Evolutionary conservation across 768 basidiomycete genomes (phyloP).

Genomic region (Lactifluus echinatus): DNA sequence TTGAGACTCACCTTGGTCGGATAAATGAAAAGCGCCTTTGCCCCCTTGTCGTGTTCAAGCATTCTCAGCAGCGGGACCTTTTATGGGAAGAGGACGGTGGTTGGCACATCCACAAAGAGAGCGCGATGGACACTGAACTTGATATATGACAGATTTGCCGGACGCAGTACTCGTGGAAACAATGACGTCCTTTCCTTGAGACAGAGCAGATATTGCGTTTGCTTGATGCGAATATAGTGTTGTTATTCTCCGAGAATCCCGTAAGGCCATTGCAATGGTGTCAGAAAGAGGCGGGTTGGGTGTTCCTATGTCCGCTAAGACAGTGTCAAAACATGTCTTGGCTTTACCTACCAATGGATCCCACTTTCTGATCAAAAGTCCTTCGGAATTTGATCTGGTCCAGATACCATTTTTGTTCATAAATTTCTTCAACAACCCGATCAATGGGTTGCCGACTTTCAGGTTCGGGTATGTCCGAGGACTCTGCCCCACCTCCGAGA

Average conservation of each 20-base stretch:
- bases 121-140: slow-evolving; percentile 35
- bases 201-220: slow-evolving; percentile 57
- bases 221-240: slow-evolving; percentile 65
- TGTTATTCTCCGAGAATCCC: slow-evolving; percentile 48
- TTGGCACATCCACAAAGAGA: neutral
- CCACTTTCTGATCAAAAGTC: slow-evolving; percentile 44
- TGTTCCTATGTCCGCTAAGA: slow-evolving; percentile 27
- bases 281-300: slow-evolving; percentile 53
- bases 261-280: slow-evolving; percentile 46
- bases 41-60: slow-evolving; percentile 48
- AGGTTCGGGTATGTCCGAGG: slow-evolving; percentile 29
- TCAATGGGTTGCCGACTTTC: slow-evolving; percentile 50
- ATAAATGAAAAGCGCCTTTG: slow-evolving; percentile 79
- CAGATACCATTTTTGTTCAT: slow-evolving; percentile 53
- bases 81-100: neutral
- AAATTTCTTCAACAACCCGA: slow-evolving; percentile 49
- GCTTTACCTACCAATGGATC: slow-evolving; percentile 39
- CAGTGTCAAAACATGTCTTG: neutral
- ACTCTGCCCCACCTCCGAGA: slow-evolving; percentile 7
- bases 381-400: slow-evolving; percentile 58
- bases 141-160: slow-evolving; percentile 83
- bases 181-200: slow-evolving; percentile 58
- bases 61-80: slow-evolving; percentile 65
- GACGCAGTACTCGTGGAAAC: slow-evolving; percentile 89
- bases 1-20: slow-evolving; percentile 62